Conservation (phyloP, 2,329 filamentous ascomycete genomes). For the Exophiala sideris region DNA sequence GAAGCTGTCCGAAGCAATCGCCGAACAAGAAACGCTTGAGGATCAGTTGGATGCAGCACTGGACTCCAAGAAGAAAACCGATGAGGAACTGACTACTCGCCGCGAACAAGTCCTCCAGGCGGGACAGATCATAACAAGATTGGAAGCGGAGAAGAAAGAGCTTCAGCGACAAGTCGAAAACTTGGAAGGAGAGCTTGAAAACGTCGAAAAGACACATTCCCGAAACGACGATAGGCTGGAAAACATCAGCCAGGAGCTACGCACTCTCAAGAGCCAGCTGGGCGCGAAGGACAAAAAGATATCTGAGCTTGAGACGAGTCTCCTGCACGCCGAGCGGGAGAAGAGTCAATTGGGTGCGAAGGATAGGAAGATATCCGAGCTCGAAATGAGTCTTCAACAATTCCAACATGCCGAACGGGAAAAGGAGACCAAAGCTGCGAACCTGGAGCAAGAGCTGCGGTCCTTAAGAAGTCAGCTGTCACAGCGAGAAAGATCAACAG, state of each 20-base stretch:
- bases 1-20: slow-evolving; percentile 84
- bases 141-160: slow-evolving; percentile 82
- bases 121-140: slow-evolving; percentile 74
- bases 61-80: slow-evolving; percentile 81
- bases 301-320: slow-evolving; percentile 77
- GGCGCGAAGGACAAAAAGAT: slow-evolving; percentile 85
- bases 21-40: slow-evolving; percentile 91
- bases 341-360: slow-evolving; percentile 86
- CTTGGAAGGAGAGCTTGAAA: slow-evolving; percentile 67
- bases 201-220: slow-evolving; percentile 67
- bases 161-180: slow-evolving; percentile 65
- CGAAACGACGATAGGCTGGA: slow-evolving; percentile 74
- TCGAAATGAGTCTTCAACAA: slow-evolving; percentile 78
- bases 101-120: slow-evolving; percentile 87
- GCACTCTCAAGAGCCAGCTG: slow-evolving; percentile 88
- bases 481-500: slow-evolving; percentile 22
- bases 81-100: slow-evolving; percentile 76
- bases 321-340: slow-evolving; percentile 83
- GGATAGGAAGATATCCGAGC: slow-evolving; percentile 81
- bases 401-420: slow-evolving; percentile 79
- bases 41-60: slow-evolving; percentile 88
- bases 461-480: slow-evolving; percentile 22
- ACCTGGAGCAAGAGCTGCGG: slow-evolving; percentile 26
- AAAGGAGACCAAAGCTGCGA: slow-evolving; percentile 52
- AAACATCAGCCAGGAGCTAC: slow-evolving; percentile 71